Evolutionary conservation across 345 rosid genomes (phyloP).

Genomic region (Aurinia saxatilis): DNA sequence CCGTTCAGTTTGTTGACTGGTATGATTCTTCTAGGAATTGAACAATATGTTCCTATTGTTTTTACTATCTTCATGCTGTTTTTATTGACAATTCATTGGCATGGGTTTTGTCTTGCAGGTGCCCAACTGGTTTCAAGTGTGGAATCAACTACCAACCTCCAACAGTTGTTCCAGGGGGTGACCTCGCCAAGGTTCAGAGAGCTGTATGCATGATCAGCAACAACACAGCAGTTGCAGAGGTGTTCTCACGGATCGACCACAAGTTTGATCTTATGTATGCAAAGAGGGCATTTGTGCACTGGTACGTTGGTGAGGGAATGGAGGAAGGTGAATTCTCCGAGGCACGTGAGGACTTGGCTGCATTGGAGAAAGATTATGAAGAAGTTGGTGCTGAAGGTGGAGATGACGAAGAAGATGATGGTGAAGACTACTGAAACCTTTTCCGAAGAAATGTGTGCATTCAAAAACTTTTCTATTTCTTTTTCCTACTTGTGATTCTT

Average conservation of each 20-base stretch:
- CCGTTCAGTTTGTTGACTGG: slow-evolving; percentile 51
- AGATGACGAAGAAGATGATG: slow-evolving; percentile 49
- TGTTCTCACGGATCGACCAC: slow-evolving; percentile 55
- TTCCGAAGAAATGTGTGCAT: not conserved
- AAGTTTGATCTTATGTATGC: slow-evolving; percentile 54
- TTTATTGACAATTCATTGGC: not conserved
- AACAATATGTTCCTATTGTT: not conserved
- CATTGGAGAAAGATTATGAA: slow-evolving; percentile 45
- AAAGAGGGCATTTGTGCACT: slow-evolving; percentile 54
- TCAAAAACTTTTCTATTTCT: not conserved
- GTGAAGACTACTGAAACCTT: slow-evolving; percentile 40
- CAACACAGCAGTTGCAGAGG: slow-evolving; percentile 57
- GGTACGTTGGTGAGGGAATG: slow-evolving; percentile 73
- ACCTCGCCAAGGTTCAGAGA: slow-evolving; percentile 49
- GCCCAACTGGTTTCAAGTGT: slow-evolving; percentile 65
- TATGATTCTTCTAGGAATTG: slow-evolving; percentile 1
- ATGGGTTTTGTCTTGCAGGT: slow-evolving; percentile 27
- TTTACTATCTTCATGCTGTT: not conserved
- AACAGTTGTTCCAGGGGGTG: slow-evolving; percentile 62
- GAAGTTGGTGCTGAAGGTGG: slow-evolving; percentile 57
- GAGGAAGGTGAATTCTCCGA: slow-evolving; percentile 72
- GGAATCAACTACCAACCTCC: slow-evolving; percentile 68
- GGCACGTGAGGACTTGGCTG: slow-evolving; percentile 57
- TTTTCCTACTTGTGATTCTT: slow-evolving; percentile 15
- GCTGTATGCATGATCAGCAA: slow-evolving; percentile 56